Evolutionary conservation across 176 grass and related monocot species (phyloP), one percentile per base, ranked within the genome.

Genomic region (Phragmites australis): DNA sequence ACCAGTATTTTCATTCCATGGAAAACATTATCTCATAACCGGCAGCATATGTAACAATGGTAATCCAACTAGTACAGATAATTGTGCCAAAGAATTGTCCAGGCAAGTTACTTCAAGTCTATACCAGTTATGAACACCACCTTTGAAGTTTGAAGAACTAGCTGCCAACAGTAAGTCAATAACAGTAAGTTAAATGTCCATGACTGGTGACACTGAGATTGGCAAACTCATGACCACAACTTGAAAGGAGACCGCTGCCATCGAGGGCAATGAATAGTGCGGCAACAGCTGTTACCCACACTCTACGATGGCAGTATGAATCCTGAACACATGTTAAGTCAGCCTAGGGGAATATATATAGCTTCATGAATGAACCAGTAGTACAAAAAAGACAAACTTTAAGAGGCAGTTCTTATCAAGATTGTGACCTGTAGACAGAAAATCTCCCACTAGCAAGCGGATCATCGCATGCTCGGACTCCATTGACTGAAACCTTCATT

Each of bases 361-460:
- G 74, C 34, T 72, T 27, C 68, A 60, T 23, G 59, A 67, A 59
- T 44, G 49, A 73, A 78, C 74, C 47, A 88, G 70, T 58, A 41
- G 63, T 53, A 58, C 74, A 79, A 49, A 70, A 57, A 21, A 46
- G 4, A 58, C 74, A 48, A 45, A 72, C 80, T 79, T 83, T 79
- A 65, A 41, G 51, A 79, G 68, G 29, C 75, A 75, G 86, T 68
- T 80, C 68, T 61, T 80, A 88, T 84, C 86, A 80, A 67, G 81
- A 84, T 51, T 37, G 55, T 55, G 81, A 84, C 87, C 80, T 74
- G 75, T 34, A 74, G 84, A 79, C 69, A 82, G 66, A 81, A 94
- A 88, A 83, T 72, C 77, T 64, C 81, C 88, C 83, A 93, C 87
- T 87, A 87, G 68, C 65, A 40, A 68, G 75, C 54, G 46, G 53